Evolutionary conservation across 495 filamentous ascomycete genomes (phyloP).

Genomic region (Aspergillus carlsbadensis): DNA sequence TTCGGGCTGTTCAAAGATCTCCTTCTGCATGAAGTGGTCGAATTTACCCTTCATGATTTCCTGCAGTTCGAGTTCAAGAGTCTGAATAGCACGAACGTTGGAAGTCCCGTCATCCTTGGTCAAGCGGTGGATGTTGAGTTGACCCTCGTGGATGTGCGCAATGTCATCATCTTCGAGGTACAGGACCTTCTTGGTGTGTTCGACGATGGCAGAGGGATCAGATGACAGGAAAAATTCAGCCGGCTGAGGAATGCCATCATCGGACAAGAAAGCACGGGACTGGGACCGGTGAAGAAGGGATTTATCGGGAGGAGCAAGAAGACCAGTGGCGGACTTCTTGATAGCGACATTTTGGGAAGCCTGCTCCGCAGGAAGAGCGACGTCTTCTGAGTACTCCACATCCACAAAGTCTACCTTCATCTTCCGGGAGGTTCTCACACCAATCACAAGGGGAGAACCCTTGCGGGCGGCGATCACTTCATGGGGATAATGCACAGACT

Average conservation of each 20-base stretch:
- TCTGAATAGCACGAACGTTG: conserved; percentile 96
- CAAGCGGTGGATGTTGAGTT: conserved; percentile 96
- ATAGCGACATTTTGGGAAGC: conserved; percentile 95
- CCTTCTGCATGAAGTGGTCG: conserved; percentile 99
- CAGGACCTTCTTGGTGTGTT: conserved; percentile 99
- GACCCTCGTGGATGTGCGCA: conserved; percentile 97
- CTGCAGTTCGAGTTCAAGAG: conserved; percentile 95
- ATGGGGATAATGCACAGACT: conserved; percentile 97
- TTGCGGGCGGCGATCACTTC: conserved; percentile 97
- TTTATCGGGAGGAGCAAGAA: conserved; percentile 90
- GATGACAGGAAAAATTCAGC: conserved; percentile 98
- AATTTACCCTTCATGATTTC: conserved; percentile 99
- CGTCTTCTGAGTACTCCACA: conserved; percentile 90
- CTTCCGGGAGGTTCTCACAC: conserved; percentile 91
- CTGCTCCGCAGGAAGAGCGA: conserved; percentile 84
- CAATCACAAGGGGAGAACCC: conserved; percentile 94
- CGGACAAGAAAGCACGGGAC: conserved; percentile 96
- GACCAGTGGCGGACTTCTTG: conserved; percentile 81
- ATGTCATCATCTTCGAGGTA: conserved; percentile 99
- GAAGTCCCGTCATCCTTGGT: conserved; percentile 95
- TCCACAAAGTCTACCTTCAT: conserved; percentile 99
- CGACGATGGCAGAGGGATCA: conserved; percentile 95
- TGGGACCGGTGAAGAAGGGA: conserved; percentile 96
- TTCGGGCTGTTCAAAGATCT: conserved; percentile 99
- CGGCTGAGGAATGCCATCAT: conserved; percentile 96